A percentile compares a stretch with the other conserved stretches of the same genome.
Conservation (phyloP, 352 stramenopile genomes). For the Pythium sukuiense region DNA sequence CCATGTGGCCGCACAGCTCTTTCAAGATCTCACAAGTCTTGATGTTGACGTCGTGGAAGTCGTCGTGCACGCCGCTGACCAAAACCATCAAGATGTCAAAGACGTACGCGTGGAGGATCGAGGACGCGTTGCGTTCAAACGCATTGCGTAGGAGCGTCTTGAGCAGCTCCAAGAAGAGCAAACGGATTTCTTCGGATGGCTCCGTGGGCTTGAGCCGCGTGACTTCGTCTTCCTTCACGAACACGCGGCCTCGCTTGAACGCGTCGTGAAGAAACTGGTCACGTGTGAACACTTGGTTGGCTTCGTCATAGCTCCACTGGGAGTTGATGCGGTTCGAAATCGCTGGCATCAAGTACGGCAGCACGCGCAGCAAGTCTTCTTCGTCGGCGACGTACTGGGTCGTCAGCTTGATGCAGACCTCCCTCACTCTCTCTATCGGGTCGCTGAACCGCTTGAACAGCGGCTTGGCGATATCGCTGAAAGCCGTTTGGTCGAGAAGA, state of each 20-base stretch:
- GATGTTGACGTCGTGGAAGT: slow-evolving; percentile 88
- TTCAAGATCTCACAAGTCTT: slow-evolving; percentile 52
- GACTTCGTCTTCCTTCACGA: slow-evolving; percentile 47
- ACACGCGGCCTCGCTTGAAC: slow-evolving; percentile 70
- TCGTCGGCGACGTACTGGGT: slow-evolving; percentile 47
- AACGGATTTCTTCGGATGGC: slow-evolving; percentile 75
- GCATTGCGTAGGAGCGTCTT: slow-evolving; percentile 49
- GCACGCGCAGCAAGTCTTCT: slow-evolving; percentile 59
- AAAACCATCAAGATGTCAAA: slow-evolving; percentile 76
- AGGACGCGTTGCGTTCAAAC: slow-evolving; percentile 55
- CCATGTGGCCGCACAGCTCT: slow-evolving; percentile 64
- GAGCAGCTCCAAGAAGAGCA: slow-evolving; percentile 59
- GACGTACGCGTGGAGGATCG: slow-evolving; percentile 79
- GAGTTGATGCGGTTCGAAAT: slow-evolving; percentile 66
- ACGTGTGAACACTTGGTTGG: slow-evolving; percentile 72
- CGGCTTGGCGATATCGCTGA: slow-evolving; percentile 63
- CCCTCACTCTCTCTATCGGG: slow-evolving; percentile 73
- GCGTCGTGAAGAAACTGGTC: slow-evolving; percentile 70
- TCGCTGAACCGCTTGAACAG: slow-evolving; percentile 87
- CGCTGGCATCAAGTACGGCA: slow-evolving; percentile 76
- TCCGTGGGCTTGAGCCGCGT: slow-evolving; percentile 48
- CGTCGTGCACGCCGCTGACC: slow-evolving; percentile 76
- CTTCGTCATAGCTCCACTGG: slow-evolving; percentile 69
- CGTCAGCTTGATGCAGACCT: slow-evolving; percentile 59
- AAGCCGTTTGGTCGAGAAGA: slow-evolving; percentile 14